These are phyloP conservation scores for Solanum hybrid DNA, from an alignment of 305 asterid genomes.

Conservation along the genomic window DNA sequence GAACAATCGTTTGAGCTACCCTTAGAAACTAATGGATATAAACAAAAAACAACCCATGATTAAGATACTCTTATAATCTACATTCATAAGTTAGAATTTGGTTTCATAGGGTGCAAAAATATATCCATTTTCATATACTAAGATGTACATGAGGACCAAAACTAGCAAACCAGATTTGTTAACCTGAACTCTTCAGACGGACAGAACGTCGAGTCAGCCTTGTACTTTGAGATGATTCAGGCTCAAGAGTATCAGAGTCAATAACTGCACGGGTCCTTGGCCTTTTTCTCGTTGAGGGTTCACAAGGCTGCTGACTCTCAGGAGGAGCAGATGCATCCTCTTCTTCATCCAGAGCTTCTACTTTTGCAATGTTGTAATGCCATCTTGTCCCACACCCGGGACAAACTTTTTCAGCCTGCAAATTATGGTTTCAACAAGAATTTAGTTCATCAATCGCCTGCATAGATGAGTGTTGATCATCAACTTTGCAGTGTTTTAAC, in stretches of 20 bases:
- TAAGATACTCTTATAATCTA: neutral
- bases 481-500: neutral
- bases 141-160: neutral
- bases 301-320: conserved; percentile 21
- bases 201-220: conserved; percentile 42
- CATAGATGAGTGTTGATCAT: neutral
- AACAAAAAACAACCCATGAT: neutral
- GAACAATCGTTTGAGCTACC: neutral
- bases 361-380: conserved; percentile 33
- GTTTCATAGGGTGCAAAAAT: neutral
- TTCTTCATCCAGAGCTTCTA: conserved; percentile 29
- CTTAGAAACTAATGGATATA: neutral
- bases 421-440: neutral
- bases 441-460: conserved; percentile 1
- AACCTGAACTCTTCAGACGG: conserved; percentile 8
- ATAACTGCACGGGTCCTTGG: conserved; percentile 13
- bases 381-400: conserved; percentile 61
- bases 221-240: conserved; percentile 16
- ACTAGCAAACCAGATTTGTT: neutral
- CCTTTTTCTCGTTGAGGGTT: conserved; percentile 33
- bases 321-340: conserved; percentile 17
- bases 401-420: conserved; percentile 58
- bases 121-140: neutral
- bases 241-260: conserved; percentile 6
- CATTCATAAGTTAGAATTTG: neutral